Evolutionary conservation across 1,284 basidiomycete genomes (phyloP), one percentile per base, ranked within the genome.

Genomic region (Coniophora puteana): DNA sequence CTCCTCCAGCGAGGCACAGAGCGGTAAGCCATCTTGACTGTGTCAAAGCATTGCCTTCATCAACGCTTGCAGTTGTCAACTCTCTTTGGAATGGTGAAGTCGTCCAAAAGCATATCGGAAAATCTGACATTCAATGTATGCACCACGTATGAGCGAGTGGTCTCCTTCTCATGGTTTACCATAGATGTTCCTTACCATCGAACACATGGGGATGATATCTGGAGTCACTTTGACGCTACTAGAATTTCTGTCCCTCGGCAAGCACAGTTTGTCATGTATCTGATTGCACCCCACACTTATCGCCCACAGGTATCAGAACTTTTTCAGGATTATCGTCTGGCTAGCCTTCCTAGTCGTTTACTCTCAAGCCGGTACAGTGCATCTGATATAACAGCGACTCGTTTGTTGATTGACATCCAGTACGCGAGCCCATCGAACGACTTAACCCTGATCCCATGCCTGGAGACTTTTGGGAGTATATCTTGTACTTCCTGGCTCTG

Each of bases 201-300:
- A 41, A 64, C 67, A 29, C 70, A 68, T n/a, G 63, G 68, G 23
- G 60, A 64, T 27, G 69, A 70, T 1, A 82, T 92, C 53, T 84
- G 78, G 74, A 71, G 69, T 22, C 89, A 86, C 54, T 57, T 93
- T 14, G 76, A 93, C 52, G 80, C 90, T 2, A 69, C 80, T 11
- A 78, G 93, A n/a, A 66, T 96, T 35, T 81, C 78, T 17, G 90
- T 95, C n/a, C 93, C 93, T 11, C 75, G 84, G 74, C 89, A 70
- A 53, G 55, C 33, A 7, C 18, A 10, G 2, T 17, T 13, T 46
- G 22, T 17, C 13, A 12, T 30, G 21, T 21, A 17, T 6, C 1
- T 2, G 6, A 6, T 20, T 18, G 38, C 2, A 27, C 34, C 8
- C 17, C 44, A 22, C 27, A 26, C 35, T 43, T 39, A 43, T 35